Evolutionary conservation across 192 early-diverging fungal genomes (phyloP), one percentile per base, ranked within the genome.

Genomic region (Coemansia sp.): DNA sequence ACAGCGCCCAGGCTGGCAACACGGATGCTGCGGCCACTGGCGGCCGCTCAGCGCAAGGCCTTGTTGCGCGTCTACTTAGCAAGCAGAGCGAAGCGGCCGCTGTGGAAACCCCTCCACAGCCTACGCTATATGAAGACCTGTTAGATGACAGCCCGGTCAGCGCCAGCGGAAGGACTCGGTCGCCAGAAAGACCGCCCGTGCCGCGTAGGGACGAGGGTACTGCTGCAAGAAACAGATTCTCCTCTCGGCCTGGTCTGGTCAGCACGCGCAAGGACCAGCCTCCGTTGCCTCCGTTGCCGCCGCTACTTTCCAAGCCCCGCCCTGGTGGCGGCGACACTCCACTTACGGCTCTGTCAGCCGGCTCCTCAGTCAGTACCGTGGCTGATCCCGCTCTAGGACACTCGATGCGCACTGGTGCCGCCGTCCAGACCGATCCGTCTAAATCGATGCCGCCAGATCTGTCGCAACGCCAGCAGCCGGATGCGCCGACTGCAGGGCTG

Each of bases 31-130:
- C 40, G 60, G 23, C 26, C 19, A 53, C 13, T n/a, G 53, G 42
- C 9, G 48, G 19, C 15, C 15, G 49, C 23, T 52, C 61, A 56
- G 63, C 70, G n/a, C 63, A 71, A 26, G 40, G 63, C 11, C 58
- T 71, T 44, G 63, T 65, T 21, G 44, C 56, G 1, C 70, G 65
- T 45, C 48, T 71, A 18, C 64, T 65, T 5, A 48, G 42, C 43
- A 64, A 42, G 13, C 70, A 71, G n/a, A 50, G 8, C 21, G 58
- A 44, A 6, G 16, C 9, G 3, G 39, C n/a, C 4, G 4, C 38
- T 23, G 37, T 9, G n/a, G n/a, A 59, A 0, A 59, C 9, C 4
- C 26, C 26, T 26, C 10, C 37, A 16, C 37, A 59, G 11, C 15
- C 57, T 18, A 9, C 44, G 32, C 53, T 12, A 5, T 41, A 59